Base-by-base conservation (phyloP, 2,329 filamentous ascomycete species). In the Verticillium alfalfae region DNA sequence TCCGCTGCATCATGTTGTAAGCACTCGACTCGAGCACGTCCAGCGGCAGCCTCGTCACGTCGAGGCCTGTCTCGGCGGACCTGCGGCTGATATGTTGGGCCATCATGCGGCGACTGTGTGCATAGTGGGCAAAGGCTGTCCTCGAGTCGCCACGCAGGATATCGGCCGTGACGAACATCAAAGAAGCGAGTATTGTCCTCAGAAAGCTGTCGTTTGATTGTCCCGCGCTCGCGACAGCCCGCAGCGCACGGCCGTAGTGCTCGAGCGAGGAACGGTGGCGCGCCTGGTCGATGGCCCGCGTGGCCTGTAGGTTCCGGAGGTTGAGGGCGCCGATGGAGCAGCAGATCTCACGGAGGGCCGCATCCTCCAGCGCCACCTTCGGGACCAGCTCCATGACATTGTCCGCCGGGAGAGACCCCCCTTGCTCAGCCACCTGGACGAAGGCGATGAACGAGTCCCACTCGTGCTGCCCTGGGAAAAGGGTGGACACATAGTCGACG, bases 371-470 rank as follows among this genome's bases (percentile, higher is more conserved):
- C 16, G 63, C 56, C 16, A 56, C 57, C 34, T 63, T 39, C n/a
- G 41, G 61, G 2, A 55, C 62, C 31, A 59, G 34, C 22, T 38
- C 31, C 9, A 56, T 52, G 16, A 59, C 9, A 10, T 52, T 22
- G 26, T 57, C 55, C 18, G 37, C 36, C 13, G 61, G 39, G 26
- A 64, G 38, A 5, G 57, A 58, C 15, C 41, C 60, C 36, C 62
- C 62, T 34, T 59, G 37, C 34, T 64, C 62, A 7, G 36, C 22
- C 22, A 26, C 37, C 9, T 56, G 26, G 12, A 62, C 45, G 54
- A 62, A 62, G 16, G 58, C 38, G 9, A 62, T 57, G 18, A 64
- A 64, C 2, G 38, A 56, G 45, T 64, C 60, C 62, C 60, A 64
- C 12, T 64, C 39, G 26, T 31, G 39, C 55, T 64, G 62, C n/a